Percentiles rank a stretch among this genome's conserved stretches.
phyloP scores from a whole-genome alignment of 768 basidiomycete genomes.

The Naematelia aurantialba region DNA sequence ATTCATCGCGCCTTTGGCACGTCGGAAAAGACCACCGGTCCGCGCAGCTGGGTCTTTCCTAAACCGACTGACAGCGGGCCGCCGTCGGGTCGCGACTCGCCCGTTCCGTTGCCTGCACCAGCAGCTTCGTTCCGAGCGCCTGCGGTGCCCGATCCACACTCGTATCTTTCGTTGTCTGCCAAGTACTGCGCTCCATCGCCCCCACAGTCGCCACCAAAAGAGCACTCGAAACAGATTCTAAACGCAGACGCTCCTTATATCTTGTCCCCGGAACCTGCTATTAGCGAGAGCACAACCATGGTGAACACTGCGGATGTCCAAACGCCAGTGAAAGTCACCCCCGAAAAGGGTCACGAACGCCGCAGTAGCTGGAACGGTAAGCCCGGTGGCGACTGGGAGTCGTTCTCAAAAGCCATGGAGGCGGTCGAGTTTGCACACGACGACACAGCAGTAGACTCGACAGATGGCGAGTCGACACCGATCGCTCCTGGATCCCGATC shows the following conservation, averaged over 20 bases:
- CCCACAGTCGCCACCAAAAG: conserved; percentile 42
- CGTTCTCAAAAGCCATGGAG: conserved; percentile 27
- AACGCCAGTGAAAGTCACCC: too few species aligned
- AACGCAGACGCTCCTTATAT: conserved; percentile 6
- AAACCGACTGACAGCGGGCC: conserved; percentile 2
- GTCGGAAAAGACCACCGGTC: conserved; percentile 14
- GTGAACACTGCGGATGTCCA: too few species aligned
- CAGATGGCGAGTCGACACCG: conserved; percentile 38
- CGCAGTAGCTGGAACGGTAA: conserved; percentile 46
- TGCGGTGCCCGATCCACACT: conserved; percentile 39
- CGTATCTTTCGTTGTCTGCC: conserved; percentile 40
- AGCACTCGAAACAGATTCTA: background rate
- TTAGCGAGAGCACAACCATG: conserved; percentile 26
- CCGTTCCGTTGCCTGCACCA: conserved; percentile 26
- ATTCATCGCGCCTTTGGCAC: conserved; percentile 33
- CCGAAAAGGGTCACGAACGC: conserved; percentile 30
- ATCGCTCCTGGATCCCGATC: conserved; percentile 29
- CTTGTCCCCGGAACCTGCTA: conserved; percentile 9
- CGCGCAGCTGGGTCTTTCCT: conserved; percentile 38
- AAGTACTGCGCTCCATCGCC: conserved; percentile 49
- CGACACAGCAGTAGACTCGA: conserved; percentile 4
- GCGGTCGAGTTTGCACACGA: background rate
- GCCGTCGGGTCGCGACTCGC: conserved; percentile 24
- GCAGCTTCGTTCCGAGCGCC: conserved; percentile 35
- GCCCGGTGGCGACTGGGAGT: conserved; percentile 27